phyloP scores from a whole-genome alignment of 1,284 basidiomycete genomes.

The Phlebopus sp. region DNA sequence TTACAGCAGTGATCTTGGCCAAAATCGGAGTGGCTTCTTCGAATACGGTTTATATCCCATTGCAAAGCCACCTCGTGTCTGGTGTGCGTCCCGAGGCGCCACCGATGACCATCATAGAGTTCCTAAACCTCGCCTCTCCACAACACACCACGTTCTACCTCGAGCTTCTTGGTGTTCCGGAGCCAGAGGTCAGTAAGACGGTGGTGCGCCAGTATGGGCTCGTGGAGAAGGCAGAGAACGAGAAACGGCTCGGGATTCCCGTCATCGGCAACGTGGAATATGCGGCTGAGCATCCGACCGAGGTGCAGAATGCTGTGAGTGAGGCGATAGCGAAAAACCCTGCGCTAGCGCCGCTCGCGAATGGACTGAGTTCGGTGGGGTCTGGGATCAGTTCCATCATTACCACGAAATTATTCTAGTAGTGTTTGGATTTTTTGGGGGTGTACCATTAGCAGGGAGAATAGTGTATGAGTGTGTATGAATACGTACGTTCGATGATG shows the following conservation, averaged over 20 bases:
- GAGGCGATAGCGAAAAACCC: no score
- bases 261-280: conserved; percentile 9
- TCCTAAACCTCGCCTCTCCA: not conserved
- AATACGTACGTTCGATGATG: no score
- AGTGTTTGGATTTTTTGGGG: no score
- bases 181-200: not conserved
- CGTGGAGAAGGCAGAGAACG: conserved; percentile 3
- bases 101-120: not conserved
- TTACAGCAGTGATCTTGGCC: not conserved
- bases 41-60: conserved; percentile 5
- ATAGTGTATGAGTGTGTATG: no score
- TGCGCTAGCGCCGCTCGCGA: no score
- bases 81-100: not conserved
- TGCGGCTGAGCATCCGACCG: conserved; percentile 5
- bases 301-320: not conserved
- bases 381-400: no score
- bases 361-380: no score
- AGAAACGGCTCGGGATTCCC: conserved; percentile 1
- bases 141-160: conserved; percentile 7
- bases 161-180: not conserved
- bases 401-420: no score
- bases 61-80: conserved; percentile 8
- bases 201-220: not conserved
- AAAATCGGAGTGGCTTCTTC: not conserved
- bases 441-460: no score